Conservation (phyloP, 164 flowering plant genomes). For the Liriodendron chinense region DNA sequence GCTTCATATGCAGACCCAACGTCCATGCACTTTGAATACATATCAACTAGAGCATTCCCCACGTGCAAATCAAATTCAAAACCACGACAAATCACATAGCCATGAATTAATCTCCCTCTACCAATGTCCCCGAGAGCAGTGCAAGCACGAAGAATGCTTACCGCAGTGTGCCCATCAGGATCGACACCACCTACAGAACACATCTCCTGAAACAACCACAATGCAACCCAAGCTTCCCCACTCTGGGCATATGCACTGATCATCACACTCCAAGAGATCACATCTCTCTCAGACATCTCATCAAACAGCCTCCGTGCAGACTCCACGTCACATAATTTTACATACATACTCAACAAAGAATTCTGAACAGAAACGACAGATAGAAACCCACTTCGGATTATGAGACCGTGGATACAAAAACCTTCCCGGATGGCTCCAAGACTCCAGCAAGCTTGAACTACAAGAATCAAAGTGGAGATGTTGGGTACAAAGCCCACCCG, state of each 20-base stretch:
- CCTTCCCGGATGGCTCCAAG: constrained; percentile 31
- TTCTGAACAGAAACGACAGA: constrained; percentile 51
- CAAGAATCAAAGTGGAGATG: constrained; percentile 59
- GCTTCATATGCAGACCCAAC: constrained; percentile 42
- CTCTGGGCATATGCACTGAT: constrained; percentile 52
- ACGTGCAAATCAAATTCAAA: constrained; percentile 55
- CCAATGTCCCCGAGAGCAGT: constrained; percentile 23
- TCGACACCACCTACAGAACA: constrained; percentile 20
- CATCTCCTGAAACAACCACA: constrained; percentile 55
- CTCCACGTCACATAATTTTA: constrained; percentile 22
- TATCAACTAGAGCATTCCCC: constrained; percentile 66
- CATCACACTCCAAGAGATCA: constrained; percentile 79
- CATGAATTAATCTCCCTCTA: constrained; percentile 48
- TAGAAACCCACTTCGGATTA: constrained; percentile 52
- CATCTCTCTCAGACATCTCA: constrained; percentile 74
- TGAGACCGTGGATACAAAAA: constrained; percentile 43
- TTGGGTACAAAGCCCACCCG: constrained; percentile 58
- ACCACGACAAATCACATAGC: constrained; percentile 45
- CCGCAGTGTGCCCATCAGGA: constrained; percentile 55
- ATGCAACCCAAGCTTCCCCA: constrained; percentile 37
- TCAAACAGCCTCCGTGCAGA: constrained; percentile 53
- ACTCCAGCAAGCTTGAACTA: constrained; percentile 48
- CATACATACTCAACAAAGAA: constrained; percentile 53
- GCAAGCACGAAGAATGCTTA: constrained; percentile 65
- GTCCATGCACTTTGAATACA: constrained; percentile 61